Conservation (phyloP, 495 filamentous ascomycete species). For the Trichocladium antarcticum region DNA sequence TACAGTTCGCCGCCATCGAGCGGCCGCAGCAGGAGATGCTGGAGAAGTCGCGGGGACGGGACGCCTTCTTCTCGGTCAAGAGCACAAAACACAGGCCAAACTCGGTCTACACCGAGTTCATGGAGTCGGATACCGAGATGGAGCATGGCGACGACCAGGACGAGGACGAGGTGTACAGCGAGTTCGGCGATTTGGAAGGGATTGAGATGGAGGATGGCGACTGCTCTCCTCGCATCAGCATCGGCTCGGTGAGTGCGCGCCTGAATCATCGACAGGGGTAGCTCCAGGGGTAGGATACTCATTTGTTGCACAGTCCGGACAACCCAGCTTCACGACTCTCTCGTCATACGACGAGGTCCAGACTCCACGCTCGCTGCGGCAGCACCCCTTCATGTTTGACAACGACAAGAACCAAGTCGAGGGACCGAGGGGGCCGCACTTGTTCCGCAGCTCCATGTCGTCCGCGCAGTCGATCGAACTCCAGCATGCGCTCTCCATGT, state of each 20-base stretch:
- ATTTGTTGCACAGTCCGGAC: conserved; percentile 36
- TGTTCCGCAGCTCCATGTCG: conserved; percentile 59
- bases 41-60: conserved; percentile 34
- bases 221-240: conserved; percentile 51
- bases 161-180: conserved; percentile 42
- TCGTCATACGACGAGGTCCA: conserved; percentile 66
- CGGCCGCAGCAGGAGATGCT: conserved; percentile 34
- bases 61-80: conserved; percentile 34
- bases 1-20: conserved; percentile 15
- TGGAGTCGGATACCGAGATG: conserved; percentile 58
- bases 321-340: conserved; percentile 59
- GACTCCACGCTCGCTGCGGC: conserved; percentile 50
- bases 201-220: conserved; percentile 46
- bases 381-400: conserved; percentile 13
- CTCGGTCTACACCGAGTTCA: conserved; percentile 59
- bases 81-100: conserved; percentile 39
- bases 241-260: conserved; percentile 49
- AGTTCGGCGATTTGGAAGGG: conserved; percentile 34
- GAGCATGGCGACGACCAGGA: conserved; percentile 48
- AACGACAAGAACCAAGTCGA: conserved; percentile 44
- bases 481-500: conserved; percentile 52
- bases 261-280: background rate
- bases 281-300: background rate
- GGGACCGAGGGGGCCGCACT: conserved; percentile 74
- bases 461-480: conserved; percentile 43